Percentiles rank a stretch among this genome's conserved stretches.
These are phyloP conservation scores for Hemileia vastatrix DNA, from an alignment of 1,284 basidiomycete genomes.

Conservation along the genomic window DNA sequence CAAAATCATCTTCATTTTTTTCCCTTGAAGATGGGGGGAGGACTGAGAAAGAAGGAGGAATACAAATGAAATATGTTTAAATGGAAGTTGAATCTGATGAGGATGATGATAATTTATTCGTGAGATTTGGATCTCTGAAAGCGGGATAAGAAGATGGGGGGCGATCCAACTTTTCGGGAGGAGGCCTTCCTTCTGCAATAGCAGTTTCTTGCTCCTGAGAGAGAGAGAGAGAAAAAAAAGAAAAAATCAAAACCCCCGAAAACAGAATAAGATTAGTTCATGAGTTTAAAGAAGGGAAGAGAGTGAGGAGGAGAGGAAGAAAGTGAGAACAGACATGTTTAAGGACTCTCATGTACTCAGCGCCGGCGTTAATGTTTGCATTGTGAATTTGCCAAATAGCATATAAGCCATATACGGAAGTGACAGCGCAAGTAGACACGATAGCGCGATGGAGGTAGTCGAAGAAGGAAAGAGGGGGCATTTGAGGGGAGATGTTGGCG, in stretches of 20 bases:
- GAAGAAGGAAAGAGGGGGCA: slow-evolving; percentile 11
- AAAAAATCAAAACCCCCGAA: neutral
- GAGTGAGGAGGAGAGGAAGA: neutral
- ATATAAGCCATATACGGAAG: slow-evolving; percentile 20
- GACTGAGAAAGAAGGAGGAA: too few relatives aligned
- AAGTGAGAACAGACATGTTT: slow-evolving; percentile 5
- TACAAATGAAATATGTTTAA: too few relatives aligned
- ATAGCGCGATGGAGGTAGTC: slow-evolving; percentile 22
- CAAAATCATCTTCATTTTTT: too few relatives aligned
- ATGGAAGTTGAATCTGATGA: too few relatives aligned
- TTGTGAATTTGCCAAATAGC: slow-evolving; percentile 24
- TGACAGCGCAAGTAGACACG: slow-evolving; percentile 18
- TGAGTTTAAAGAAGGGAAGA: neutral
- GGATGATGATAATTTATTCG: too few relatives aligned
- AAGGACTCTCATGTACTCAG: slow-evolving; percentile 20
- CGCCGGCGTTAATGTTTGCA: slow-evolving; percentile 21
- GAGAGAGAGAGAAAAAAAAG: neutral
- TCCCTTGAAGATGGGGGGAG: too few relatives aligned
- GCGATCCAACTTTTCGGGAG: slow-evolving; percentile 15
- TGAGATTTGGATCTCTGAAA: too few relatives aligned
- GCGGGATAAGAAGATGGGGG: slow-evolving; percentile 16
- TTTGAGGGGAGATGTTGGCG: too few relatives aligned
- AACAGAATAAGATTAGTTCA: neutral
- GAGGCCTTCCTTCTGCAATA: slow-evolving; percentile 8
- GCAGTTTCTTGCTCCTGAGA: slow-evolving; percentile 21